phyloP scores from a whole-genome alignment of 768 basidiomycete genomes.

The Collybia nuda region DNA sequence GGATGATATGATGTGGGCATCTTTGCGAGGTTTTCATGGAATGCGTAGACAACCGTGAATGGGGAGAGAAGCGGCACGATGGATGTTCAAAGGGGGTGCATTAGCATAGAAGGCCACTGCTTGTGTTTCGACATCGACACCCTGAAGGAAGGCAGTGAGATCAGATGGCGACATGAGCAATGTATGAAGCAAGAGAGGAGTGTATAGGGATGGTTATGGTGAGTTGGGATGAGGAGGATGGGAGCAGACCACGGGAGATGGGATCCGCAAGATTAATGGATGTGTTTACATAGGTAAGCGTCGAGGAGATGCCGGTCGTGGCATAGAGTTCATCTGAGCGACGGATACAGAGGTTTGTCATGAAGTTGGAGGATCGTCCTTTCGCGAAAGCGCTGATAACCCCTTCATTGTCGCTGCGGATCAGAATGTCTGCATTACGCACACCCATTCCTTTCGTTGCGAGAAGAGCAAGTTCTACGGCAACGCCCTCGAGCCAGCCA shows the following conservation, averaged over 20 bases:
- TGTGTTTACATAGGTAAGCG: conserved; percentile 23
- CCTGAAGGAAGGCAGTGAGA: not conserved
- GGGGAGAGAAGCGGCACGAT: conserved; percentile 2
- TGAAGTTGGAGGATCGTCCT: conserved; percentile 16
- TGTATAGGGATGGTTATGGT: conserved; percentile 5
- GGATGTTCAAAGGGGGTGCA: not conserved
- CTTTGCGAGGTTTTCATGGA: not conserved
- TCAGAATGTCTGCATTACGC: conserved; percentile 9
- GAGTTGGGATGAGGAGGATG: conserved; percentile 9
- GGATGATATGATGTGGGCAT: conserved; percentile 4
- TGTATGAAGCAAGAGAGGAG: no score
- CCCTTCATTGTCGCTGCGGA: conserved; percentile 24
- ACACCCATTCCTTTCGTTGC: conserved; percentile 4
- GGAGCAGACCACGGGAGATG: conserved; percentile 17
- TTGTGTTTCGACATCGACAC: not conserved
- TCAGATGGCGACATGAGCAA: no score
- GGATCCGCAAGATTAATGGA: conserved; percentile 29
- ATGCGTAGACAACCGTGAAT: conserved; percentile 4
- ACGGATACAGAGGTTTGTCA: conserved; percentile 18
- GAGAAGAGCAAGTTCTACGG: conserved; percentile 6
- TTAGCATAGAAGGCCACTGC: not conserved
- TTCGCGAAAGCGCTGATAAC: conserved; percentile 19
- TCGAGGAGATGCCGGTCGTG: conserved; percentile 14
- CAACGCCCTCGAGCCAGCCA: conserved; percentile 2
- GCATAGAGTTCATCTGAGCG: conserved; percentile 13